phyloP scores from a whole-genome alignment of 1,139 yeast genomes.

The Yamadazyma triangularis region DNA sequence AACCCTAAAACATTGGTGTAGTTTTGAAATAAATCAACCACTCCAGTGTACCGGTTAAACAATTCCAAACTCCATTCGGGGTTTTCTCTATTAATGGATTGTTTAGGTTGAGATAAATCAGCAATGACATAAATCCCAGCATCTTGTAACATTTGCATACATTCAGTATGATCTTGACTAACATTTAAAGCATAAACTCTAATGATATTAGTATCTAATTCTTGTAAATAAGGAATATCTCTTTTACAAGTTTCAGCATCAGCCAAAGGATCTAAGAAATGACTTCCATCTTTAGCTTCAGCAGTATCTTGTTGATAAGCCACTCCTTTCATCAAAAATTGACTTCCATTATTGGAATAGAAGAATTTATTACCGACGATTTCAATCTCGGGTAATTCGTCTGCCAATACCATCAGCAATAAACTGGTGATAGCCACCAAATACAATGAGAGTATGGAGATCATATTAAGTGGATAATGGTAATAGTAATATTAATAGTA shows the following conservation, averaged over 20 bases:
- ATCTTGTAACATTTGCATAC: constrained; percentile 80
- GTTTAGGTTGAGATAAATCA: constrained; percentile 83
- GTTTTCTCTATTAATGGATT: constrained; percentile 67
- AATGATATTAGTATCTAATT: constrained; percentile 71
- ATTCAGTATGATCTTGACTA: constrained; percentile 74
- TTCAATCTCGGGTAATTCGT: constrained; percentile 42
- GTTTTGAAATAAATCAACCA: constrained; percentile 76
- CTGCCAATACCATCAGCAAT: constrained; percentile 4
- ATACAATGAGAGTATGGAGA: no score
- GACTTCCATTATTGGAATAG: constrained; percentile 72
- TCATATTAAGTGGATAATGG: no score
- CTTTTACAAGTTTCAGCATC: constrained; percentile 68
- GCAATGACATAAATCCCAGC: constrained; percentile 87
- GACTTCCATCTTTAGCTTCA: constrained; percentile 37
- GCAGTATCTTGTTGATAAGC: constrained; percentile 73
- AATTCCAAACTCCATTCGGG: constrained; percentile 71
- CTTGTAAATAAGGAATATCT: constrained; percentile 74
- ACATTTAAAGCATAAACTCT: constrained; percentile 70
- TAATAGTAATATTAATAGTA: no score
- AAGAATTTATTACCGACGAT: constrained; percentile 73
- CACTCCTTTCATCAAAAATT: constrained; percentile 74
- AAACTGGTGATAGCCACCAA: constrained; percentile 3
- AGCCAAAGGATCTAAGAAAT: constrained; percentile 70
- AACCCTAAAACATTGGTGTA: constrained; percentile 91
- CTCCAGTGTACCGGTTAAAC: constrained; percentile 68